Conservation (phyloP, 2,329 filamentous ascomycete genomes). For the Sarocladium oryzae region DNA sequence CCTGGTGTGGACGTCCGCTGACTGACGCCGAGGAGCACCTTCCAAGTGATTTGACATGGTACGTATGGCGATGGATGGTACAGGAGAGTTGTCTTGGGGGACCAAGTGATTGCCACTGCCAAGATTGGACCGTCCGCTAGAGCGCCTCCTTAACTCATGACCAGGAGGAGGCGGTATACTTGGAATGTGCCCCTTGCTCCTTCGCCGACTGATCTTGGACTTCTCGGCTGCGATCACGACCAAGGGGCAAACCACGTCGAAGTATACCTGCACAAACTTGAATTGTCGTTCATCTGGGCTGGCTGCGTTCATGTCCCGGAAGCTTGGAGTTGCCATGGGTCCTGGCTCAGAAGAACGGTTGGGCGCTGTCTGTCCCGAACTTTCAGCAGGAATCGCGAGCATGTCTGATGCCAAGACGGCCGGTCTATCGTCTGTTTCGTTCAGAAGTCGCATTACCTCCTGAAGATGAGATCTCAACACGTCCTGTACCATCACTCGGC, state of each 20-base stretch:
- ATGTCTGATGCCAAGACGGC: constrained; percentile 12
- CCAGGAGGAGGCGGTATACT: constrained; percentile 18
- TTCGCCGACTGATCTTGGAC: constrained; percentile 11
- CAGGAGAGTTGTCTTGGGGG: constrained; percentile 1
- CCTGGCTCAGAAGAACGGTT: constrained; percentile 8
- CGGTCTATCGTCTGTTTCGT: constrained; percentile 27
- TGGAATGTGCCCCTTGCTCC: constrained; percentile 18
- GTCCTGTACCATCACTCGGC: constrained; percentile 31
- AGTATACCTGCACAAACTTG: constrained; percentile 48
- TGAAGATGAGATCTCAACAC: constrained; percentile 45
- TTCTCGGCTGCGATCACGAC: constrained; percentile 30
- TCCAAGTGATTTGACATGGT: constrained; percentile 1
- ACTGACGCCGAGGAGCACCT: background rate
- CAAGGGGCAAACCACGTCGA: constrained; percentile 33
- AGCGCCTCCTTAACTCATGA: constrained; percentile 16
- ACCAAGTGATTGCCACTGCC: background rate
- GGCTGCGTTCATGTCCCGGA: constrained; percentile 40
- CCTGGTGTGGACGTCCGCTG: background rate
- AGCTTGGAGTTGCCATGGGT: constrained; percentile 16
- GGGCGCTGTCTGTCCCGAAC: background rate
- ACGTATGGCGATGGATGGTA: constrained; percentile 3
- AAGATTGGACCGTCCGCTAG: constrained; percentile 16
- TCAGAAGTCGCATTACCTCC: constrained; percentile 39
- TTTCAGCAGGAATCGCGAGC: constrained; percentile 4
- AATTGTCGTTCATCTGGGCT: constrained; percentile 42